Base-by-base conservation (phyloP, 352 stramenopile genomes). In the Phytopythium helicoides region DNA sequence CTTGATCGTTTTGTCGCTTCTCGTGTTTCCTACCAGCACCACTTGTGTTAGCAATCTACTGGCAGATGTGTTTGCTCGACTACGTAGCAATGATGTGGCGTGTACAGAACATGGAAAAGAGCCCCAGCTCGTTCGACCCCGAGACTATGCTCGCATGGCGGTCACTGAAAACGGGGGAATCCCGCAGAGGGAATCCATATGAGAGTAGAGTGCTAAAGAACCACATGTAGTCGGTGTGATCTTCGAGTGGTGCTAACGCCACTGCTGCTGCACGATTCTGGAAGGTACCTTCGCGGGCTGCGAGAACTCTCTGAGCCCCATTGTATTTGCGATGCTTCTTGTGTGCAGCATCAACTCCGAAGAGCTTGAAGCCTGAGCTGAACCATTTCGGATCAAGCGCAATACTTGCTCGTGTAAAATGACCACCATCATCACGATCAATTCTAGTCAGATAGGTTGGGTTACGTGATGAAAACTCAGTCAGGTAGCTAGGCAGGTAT, bases 251-350 rank as follows among this genome's bases (percentile, higher is more conserved):
- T 39, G 45, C 45, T 22, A 71, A 31, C 8, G 52, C 44, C 2
- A 71, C 54, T 3, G 57, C 49, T 8, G 44, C 57, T 28, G 56
- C 33, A 15, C 37, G 41, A 34, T 64, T 68, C n/a, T 39, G 21
- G 21, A 64, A 35, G 34, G 64, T 71, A 7, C 63, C 51, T 18
- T 68, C 58, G 9, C 58, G 54, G 10, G 42, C 44, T 12, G 67
- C 58, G 1, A 64, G 37, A 11, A 71, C 28, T 6, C 64, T 51
- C 21, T 71, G 49, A 0, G 40, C 51, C 1, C 54, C 55, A 34
- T 67, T 67, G 46, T 62, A 71, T 14, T 60, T 52, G 3, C 56
- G 47, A 34, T 71, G 54, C 51, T 67, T 71, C 41, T 64, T 64
- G 51, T 71, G 58, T 12, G 52, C 55, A 6, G 48, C 52, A 16